Conservation (phyloP, 371 early-diverging fungal species). For the Apophysomyces variabilis region DNA sequence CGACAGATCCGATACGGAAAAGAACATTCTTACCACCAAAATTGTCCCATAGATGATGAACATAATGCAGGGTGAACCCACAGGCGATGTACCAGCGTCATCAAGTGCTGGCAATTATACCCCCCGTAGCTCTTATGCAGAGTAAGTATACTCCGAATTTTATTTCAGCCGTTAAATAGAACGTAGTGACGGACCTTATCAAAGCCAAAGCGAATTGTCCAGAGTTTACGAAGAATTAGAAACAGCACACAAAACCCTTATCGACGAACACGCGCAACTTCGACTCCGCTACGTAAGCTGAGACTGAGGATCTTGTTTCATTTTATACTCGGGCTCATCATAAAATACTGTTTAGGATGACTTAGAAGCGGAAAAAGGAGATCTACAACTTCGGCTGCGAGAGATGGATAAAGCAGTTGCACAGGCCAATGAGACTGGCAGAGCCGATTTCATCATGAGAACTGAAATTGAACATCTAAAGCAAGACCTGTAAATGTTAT, state of each 20-base stretch:
- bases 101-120: slow-evolving; percentile 25
- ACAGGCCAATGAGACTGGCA: slow-evolving; percentile 77
- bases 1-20: neutral
- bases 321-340: neutral
- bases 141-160: slow-evolving; percentile 10
- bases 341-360: slow-evolving; percentile 58
- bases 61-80: slow-evolving; percentile 17
- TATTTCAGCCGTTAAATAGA: neutral
- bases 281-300: slow-evolving; percentile 63
- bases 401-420: slow-evolving; percentile 74
- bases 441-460: slow-evolving; percentile 81
- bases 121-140: slow-evolving; percentile 32
- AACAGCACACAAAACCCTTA: slow-evolving; percentile 54
- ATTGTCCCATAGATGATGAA: slow-evolving; percentile 16
- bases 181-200: slow-evolving; percentile 27
- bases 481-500: slow-evolving; percentile 71
- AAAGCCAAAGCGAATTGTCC: slow-evolving; percentile 28
- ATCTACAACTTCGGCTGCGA: slow-evolving; percentile 64
- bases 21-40: neutral
- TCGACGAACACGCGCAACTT: slow-evolving; percentile 61
- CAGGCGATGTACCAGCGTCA: slow-evolving; percentile 16
- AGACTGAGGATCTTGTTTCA: neutral
- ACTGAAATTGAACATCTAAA: slow-evolving; percentile 89
- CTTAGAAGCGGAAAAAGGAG: slow-evolving; percentile 64
- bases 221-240: slow-evolving; percentile 60